phyloP scores from a whole-genome alignment of 2,329 filamentous ascomycete species.

The Fusarium hainanense region DNA sequence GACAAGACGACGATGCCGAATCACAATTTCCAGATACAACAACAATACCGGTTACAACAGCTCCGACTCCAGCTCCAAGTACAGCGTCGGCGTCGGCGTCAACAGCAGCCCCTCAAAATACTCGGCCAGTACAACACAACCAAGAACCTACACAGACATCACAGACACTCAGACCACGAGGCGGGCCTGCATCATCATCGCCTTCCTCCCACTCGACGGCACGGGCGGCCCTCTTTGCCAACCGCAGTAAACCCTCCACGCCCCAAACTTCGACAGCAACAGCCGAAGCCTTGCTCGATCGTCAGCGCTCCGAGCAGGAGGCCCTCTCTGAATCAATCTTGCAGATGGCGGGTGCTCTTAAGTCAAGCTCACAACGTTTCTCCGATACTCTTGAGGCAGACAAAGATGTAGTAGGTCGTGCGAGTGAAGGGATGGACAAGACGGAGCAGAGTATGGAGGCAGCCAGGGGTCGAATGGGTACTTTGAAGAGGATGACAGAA shows the following conservation, averaged over 20 bases:
- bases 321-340: slow-evolving; percentile 84
- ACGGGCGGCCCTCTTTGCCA: slow-evolving; percentile 59
- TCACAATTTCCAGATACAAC: slow-evolving; percentile 60
- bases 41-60: slow-evolving; percentile 14
- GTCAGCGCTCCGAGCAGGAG: slow-evolving; percentile 86
- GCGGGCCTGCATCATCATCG: slow-evolving; percentile 35
- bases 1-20: slow-evolving; percentile 49
- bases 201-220: slow-evolving; percentile 50
- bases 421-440: slow-evolving; percentile 79
- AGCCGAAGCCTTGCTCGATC: slow-evolving; percentile 78
- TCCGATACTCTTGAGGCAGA: slow-evolving; percentile 75
- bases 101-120: slow-evolving; percentile 20
- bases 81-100: slow-evolving; percentile 20
- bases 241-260: slow-evolving; percentile 51
- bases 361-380: slow-evolving; percentile 79
- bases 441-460: slow-evolving; percentile 81
- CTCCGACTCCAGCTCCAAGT: slow-evolving; percentile 17
- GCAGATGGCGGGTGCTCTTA: slow-evolving; percentile 80
- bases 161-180: slow-evolving; percentile 52
- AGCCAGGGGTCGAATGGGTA: slow-evolving; percentile 81
- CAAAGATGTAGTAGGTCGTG: slow-evolving; percentile 76
- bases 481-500: slow-evolving; percentile 82
- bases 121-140: slow-evolving; percentile 16
- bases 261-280: slow-evolving; percentile 60
- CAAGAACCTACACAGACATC: slow-evolving; percentile 49